Evolutionary conservation across 345 rosid species (phyloP), one percentile per base, ranked within the genome.

Genomic region (Salix caprea): DNA sequence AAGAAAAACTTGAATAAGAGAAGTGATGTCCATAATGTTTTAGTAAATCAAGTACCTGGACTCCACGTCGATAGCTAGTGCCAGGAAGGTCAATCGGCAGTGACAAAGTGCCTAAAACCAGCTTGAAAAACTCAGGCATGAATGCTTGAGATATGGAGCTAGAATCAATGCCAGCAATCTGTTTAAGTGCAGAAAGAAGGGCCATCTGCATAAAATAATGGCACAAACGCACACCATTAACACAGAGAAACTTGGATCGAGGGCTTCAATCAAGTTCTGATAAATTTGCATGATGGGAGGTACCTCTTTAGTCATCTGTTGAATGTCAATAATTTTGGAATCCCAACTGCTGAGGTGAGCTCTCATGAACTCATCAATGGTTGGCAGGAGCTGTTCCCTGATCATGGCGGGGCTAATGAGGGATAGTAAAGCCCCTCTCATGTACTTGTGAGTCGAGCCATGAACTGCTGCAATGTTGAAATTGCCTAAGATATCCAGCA

Each of bases 391-490:
- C 5, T 87, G 87, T 48, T 85, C 81, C 79, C 83, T 89, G 82
- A 92, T 88, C 86, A 80, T 80, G 21, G 84, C 61, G 21, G 93
- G 90, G 84, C 91, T 77, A 30, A 91, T 82, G 32, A 94, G 90
- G 37, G 92, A 80, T 12, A 92, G 73, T 69, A 92, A 78, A 1
- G 96, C 84, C 28, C 96, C 93, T 82, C 98, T 87, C 83, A 92
- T 90, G 68, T 75, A 70, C 83, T 81, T 89, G 73, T 94, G 98
- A 62, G 89, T 74, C 28, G 92, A 77, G 64, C 98, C 97, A 30
- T 91, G 89, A 79, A 94, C 93, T 6, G 94, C 94, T 24, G 95
- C 93, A 65, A 94, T 89, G 83, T 94, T 94, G 74, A 83, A 69
- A 74, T 85, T 86, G 60, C 98, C 97, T 19, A 94, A 71, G 30